These are phyloP conservation scores for Backusella westeae DNA, from an alignment of 192 early-diverging fungal genomes.

Conservation along the genomic window DNA sequence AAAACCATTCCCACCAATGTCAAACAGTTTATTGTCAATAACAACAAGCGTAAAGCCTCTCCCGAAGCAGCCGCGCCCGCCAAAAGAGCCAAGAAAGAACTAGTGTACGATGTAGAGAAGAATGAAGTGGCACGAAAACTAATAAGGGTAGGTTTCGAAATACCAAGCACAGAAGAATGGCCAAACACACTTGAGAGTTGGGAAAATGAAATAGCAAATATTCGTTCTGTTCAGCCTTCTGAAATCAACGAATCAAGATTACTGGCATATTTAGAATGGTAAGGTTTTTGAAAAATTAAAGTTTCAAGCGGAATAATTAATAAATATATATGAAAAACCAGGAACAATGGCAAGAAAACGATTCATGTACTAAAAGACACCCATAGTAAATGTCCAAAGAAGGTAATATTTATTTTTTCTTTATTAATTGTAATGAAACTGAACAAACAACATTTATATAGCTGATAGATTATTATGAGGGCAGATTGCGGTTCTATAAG, in stretches of 20 bases:
- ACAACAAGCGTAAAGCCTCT: not conserved
- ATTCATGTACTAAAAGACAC: constrained; percentile 4
- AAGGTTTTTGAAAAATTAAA: too few species aligned
- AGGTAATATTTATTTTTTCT: not conserved
- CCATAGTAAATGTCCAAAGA: not conserved
- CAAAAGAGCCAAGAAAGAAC: not conserved
- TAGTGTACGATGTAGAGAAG: not conserved
- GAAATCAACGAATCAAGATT: too few species aligned
- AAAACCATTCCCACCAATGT: not conserved
- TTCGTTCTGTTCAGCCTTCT: not conserved
- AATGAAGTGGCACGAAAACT: not conserved
- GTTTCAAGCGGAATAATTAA: too few species aligned
- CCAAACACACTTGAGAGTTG: not conserved
- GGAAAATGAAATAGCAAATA: not conserved
- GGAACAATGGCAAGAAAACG: constrained; percentile 10
- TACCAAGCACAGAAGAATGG: not conserved
- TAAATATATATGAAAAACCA: not conserved
- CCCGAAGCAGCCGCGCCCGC: not conserved
- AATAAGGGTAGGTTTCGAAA: not conserved
- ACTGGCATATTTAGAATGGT: constrained; percentile 1
- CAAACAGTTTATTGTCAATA: not conserved
- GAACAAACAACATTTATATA: not conserved
- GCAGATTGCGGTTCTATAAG: not conserved
- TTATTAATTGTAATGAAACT: not conserved
- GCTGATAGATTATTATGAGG: constrained; percentile 16